These are phyloP conservation scores for Leavenworthia alabamica DNA, from an alignment of 345 rosid species.

Conservation along the genomic window DNA sequence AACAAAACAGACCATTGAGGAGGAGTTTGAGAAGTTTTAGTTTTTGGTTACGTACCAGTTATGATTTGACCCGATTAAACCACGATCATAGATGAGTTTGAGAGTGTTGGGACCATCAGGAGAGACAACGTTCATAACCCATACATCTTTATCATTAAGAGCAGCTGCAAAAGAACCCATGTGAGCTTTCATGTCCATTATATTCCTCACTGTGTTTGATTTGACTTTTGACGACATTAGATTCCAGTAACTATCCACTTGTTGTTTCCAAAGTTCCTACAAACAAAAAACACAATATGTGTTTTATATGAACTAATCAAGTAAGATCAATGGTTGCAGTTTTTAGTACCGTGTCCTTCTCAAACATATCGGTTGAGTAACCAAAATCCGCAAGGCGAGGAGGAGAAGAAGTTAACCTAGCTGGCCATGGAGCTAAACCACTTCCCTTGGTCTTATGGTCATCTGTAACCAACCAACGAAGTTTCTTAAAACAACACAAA, in stretches of 20 bases:
- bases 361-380: conserved; percentile 66
- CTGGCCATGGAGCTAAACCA: conserved; percentile 98
- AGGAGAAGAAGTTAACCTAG: conserved; percentile 75
- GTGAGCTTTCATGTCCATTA: conserved; percentile 98
- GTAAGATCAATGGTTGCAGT: neutral
- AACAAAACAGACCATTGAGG: neutral
- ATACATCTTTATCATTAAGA: conserved; percentile 69
- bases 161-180: conserved; percentile 94
- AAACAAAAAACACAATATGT: neutral
- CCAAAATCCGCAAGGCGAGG: conserved; percentile 92
- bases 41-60: conserved; percentile 49
- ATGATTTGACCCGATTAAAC: conserved; percentile 70
- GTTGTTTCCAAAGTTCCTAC: conserved; percentile 71
- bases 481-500: neutral
- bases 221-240: conserved; percentile 67
- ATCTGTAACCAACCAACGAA: conserved; percentile 30
- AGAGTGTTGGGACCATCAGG: conserved; percentile 79
- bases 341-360: conserved; percentile 67
- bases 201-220: conserved; percentile 63
- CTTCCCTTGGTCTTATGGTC: conserved; percentile 73
- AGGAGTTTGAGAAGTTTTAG: neutral
- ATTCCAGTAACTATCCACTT: conserved; percentile 77
- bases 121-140: conserved; percentile 90
- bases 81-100: conserved; percentile 78
- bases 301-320: neutral